A percentile compares a stretch with the other conserved stretches of the same genome.
Conservation (phyloP, 192 early-diverging fungal genomes). For the Backusella mclennaniae region DNA sequence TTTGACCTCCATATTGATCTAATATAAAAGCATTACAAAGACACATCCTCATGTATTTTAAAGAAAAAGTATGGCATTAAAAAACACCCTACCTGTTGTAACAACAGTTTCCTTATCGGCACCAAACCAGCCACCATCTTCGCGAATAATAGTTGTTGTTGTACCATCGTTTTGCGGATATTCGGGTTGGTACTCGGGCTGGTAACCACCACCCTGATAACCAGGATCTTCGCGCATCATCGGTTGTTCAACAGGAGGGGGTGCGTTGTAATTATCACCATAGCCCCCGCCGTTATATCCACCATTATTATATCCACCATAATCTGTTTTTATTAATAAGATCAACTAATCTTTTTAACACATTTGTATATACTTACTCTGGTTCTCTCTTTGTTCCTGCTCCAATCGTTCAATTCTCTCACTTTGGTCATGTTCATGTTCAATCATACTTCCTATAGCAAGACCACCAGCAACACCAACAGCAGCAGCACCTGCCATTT, state of each 20-base stretch:
- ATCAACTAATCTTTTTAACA: not conserved
- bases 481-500: constrained; percentile 29
- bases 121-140: constrained; percentile 33
- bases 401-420: constrained; percentile 32
- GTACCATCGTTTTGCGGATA: constrained; percentile 7
- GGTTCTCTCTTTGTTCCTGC: constrained; percentile 13
- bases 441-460: constrained; percentile 32
- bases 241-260: not conserved
- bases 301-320: constrained; percentile 1
- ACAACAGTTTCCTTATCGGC: constrained; percentile 24
- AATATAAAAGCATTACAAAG: not conserved
- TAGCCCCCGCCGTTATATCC: not conserved
- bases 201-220: constrained; percentile 14
- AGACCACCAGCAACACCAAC: constrained; percentile 29
- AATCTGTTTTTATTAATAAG: not conserved
- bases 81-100: constrained; percentile 18
- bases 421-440: constrained; percentile 29
- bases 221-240: constrained; percentile 10
- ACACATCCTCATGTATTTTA: not conserved
- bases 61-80: not conserved
- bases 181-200: not conserved
- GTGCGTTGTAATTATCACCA: not conserved
- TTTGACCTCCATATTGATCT: constrained; percentile 34
- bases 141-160: constrained; percentile 29
- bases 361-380: not conserved